phyloP scores from a whole-genome alignment of 306 rosid genomes.

The Calophaca sinica region DNA sequence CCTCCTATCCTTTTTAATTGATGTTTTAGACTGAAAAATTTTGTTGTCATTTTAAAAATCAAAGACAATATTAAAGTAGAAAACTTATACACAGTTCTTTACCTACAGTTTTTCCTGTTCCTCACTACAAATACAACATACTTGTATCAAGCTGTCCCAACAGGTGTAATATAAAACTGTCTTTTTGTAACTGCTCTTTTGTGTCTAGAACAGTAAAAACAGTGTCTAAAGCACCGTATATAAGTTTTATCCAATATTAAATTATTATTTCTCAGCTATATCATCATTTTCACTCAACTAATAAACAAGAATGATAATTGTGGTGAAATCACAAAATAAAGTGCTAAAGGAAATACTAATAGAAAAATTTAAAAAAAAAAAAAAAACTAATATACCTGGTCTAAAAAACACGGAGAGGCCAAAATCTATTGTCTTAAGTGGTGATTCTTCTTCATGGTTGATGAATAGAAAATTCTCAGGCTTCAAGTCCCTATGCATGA shows the following conservation, averaged over 20 bases:
- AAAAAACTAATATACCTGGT: conserved; percentile 62
- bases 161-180: no score
- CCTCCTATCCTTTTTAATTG: not conserved
- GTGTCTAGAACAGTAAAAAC: no score
- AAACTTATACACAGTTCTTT: no score
- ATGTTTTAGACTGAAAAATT: no score
- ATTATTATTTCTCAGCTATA: not conserved
- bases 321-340: not conserved
- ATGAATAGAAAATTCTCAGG: conserved; percentile 90
- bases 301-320: not conserved
- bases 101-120: no score
- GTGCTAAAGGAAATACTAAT: not conserved
- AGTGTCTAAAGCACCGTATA: no score
- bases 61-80: not conserved
- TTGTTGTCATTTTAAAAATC: no score
- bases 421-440: conserved; percentile 89
- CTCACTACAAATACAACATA: no score
- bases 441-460: conserved; percentile 73
- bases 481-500: conserved; percentile 95
- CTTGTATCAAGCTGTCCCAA: no score
- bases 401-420: conserved; percentile 91
- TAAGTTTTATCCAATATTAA: no score
- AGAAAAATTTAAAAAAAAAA: not conserved
- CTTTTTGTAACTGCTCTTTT: no score
- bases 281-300: not conserved